Evolutionary conservation across 2,329 filamentous ascomycete genomes (phyloP).

Genomic region (Xylariaceae sp.): DNA sequence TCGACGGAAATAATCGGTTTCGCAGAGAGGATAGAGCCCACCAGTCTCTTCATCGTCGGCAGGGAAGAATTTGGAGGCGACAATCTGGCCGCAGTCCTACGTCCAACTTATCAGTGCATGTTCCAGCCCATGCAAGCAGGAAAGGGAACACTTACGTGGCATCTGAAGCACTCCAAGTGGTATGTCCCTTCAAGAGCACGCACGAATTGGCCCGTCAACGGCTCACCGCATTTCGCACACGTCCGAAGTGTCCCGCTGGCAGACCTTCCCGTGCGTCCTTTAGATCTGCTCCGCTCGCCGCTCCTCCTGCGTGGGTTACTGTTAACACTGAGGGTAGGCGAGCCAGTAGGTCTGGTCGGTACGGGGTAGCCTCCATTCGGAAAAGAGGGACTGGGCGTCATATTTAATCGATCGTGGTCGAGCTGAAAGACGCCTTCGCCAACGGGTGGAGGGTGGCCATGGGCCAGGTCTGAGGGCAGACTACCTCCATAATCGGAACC

Average conservation of each 20-base stretch:
- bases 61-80: constrained; percentile 98
- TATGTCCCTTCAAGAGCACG: constrained; percentile 89
- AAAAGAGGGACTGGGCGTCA: constrained; percentile 31
- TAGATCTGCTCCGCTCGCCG: constrained; percentile 53
- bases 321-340: constrained; percentile 35
- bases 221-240: constrained; percentile 84
- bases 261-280: constrained; percentile 48
- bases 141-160: constrained; percentile 61
- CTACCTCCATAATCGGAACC: constrained; percentile 32
- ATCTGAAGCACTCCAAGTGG: constrained; percentile 97
- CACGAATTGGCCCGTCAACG: constrained; percentile 91
- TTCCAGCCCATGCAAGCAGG: neutral
- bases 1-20: constrained; percentile 94
- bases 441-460: constrained; percentile 26
- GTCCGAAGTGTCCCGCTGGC: constrained; percentile 57
- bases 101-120: constrained; percentile 11
- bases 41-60: constrained; percentile 83
- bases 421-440: constrained; percentile 28
- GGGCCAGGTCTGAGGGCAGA: constrained; percentile 30
- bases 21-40: constrained; percentile 89
- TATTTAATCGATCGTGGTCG: constrained; percentile 29
- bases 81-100: constrained; percentile 93
- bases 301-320: constrained; percentile 47
- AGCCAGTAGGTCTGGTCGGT: constrained; percentile 30
- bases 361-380: constrained; percentile 26